Evolutionary conservation across 805 yeast genomes (phyloP).

Genomic region (Candida orba): DNA sequence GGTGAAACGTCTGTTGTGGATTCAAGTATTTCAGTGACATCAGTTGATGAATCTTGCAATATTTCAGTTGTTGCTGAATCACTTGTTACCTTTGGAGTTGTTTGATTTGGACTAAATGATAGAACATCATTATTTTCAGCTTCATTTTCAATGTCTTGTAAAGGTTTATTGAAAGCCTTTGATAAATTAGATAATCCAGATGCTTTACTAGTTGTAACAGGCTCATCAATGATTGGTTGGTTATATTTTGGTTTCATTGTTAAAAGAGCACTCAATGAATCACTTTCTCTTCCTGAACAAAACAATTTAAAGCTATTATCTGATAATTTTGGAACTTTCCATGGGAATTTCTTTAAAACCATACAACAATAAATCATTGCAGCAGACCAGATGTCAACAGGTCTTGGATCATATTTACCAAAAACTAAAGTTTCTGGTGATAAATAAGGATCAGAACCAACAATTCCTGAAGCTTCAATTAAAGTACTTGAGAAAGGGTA

Average conservation of each 20-base stretch:
- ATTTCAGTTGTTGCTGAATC: slow-evolving; percentile 13
- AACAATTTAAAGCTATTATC: slow-evolving; percentile 81
- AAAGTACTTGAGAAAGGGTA: slow-evolving; percentile 74
- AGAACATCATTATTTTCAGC: not conserved
- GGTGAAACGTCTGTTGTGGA: no score
- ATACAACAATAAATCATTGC: slow-evolving; percentile 90
- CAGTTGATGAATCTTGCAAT: not conserved
- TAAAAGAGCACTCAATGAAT: slow-evolving; percentile 55
- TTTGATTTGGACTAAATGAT: slow-evolving; percentile 2
- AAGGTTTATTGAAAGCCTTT: slow-evolving; percentile 22
- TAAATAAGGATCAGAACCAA: slow-evolving; percentile 82
- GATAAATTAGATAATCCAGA: slow-evolving; percentile 21
- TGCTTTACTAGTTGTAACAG: slow-evolving; percentile 7
- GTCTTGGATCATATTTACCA: slow-evolving; percentile 80
- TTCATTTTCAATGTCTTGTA: slow-evolving; percentile 14
- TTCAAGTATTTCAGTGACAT: no score
- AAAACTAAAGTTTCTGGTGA: slow-evolving; percentile 90
- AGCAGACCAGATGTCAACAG: slow-evolving; percentile 90
- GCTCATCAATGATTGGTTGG: slow-evolving; percentile 22
- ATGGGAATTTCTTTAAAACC: slow-evolving; percentile 86
- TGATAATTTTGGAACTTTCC: slow-evolving; percentile 82
- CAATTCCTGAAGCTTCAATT: slow-evolving; percentile 76
- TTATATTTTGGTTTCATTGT: slow-evolving; percentile 45
- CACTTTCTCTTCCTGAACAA: slow-evolving; percentile 65
- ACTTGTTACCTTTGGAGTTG: slow-evolving; percentile 5